A percentile compares a stretch with the other conserved stretches of the same genome.
Conservation (phyloP, 257 asterid genomes). For the Solanum bulbocastanum region DNA sequence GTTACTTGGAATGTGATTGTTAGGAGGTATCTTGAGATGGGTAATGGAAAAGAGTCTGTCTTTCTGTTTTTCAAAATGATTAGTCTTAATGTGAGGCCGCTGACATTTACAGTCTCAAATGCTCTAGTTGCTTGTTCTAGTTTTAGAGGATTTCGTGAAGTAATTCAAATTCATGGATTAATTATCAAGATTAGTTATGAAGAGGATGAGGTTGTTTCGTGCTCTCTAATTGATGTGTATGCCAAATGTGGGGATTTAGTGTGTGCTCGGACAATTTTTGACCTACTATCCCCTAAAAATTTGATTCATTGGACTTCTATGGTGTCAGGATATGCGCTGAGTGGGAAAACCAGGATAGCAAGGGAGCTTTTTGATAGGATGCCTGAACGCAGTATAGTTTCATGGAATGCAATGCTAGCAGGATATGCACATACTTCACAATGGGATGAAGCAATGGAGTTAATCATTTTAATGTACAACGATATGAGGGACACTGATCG, state of each 20-base stretch:
- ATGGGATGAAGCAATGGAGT: conserved; percentile 69
- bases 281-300: conserved; percentile 34
- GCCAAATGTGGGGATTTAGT: conserved; percentile 51
- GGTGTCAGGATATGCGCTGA: conserved; percentile 48
- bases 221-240: conserved; percentile 53
- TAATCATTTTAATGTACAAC: conserved; percentile 40
- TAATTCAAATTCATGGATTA: conserved; percentile 62
- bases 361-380: conserved; percentile 53
- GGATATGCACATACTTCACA: conserved; percentile 36
- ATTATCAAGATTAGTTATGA: conserved; percentile 40
- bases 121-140: conserved; percentile 62
- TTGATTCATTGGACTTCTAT: conserved; percentile 49
- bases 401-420: conserved; percentile 82
- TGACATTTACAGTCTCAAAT: conserved; percentile 65
- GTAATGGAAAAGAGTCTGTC: conserved; percentile 44
- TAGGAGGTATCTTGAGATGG: conserved; percentile 68
- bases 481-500: conserved; percentile 34
- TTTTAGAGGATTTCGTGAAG: conserved; percentile 40
- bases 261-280: conserved; percentile 42
- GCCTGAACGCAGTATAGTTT: conserved; percentile 47
- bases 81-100: conserved; percentile 32
- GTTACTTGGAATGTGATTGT: conserved; percentile 85
- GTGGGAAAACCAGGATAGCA: conserved; percentile 40
- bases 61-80: conserved; percentile 53
- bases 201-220: conserved; percentile 45